phyloP scores from a whole-genome alignment of 2,329 filamentous ascomycete genomes.

The Falciphora oryzae region DNA sequence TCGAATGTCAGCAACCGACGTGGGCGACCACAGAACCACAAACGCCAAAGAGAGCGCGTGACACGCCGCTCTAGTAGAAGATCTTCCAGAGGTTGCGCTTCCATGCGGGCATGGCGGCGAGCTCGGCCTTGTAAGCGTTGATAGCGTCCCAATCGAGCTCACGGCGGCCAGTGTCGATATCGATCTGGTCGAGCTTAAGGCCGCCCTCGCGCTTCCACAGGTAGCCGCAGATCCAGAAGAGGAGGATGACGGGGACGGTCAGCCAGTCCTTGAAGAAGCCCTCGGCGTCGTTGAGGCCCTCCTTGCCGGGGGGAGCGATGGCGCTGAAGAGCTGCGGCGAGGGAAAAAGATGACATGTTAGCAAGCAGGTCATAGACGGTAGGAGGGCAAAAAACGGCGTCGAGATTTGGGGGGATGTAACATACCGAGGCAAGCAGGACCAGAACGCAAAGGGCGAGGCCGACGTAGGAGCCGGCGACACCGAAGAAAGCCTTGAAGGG shows the following conservation, averaged over 20 bases:
- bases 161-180: constrained; percentile 60
- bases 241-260: constrained; percentile 44
- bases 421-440: constrained; percentile 45
- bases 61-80: constrained; percentile 1
- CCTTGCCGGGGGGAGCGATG: constrained; percentile 30
- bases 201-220: constrained; percentile 60
- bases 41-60: background rate
- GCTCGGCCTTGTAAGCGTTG: constrained; percentile 41
- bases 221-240: constrained; percentile 52
- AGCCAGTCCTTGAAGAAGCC: constrained; percentile 51
- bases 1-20: too few relatives aligned
- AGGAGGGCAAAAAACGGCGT: too few relatives aligned
- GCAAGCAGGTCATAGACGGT: constrained; percentile 12
- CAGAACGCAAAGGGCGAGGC: constrained; percentile 49
- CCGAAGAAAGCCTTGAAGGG: constrained; percentile 57
- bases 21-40: background rate
- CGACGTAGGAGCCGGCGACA: constrained; percentile 56
- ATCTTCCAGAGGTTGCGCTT: constrained; percentile 13
- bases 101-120: constrained; percentile 15
- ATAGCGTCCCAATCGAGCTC: constrained; percentile 61
- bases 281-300: constrained; percentile 31
- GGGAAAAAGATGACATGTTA: background rate
- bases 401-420: constrained; percentile 2
- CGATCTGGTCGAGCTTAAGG: constrained; percentile 54
- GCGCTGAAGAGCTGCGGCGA: constrained; percentile 41